These are phyloP conservation scores for Typha latifolia DNA, from an alignment of 176 grass and related monocot species.

Conservation along the genomic window DNA sequence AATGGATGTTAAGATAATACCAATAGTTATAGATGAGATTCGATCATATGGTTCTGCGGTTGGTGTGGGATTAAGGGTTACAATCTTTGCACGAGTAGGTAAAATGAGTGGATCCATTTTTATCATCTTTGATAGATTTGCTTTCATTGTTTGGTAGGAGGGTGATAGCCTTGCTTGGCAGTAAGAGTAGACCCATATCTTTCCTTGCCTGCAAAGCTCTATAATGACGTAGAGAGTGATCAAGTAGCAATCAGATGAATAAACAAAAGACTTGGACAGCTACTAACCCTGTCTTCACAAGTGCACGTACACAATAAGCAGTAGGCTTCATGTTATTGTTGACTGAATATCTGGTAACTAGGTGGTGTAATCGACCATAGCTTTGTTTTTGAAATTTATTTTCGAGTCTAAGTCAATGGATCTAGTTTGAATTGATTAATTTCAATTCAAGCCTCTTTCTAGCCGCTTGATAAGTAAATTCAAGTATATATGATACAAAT, in stretches of 20 bases:
- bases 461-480: no score
- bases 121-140: not conserved
- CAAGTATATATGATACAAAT: no score
- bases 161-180: slow-evolving; percentile 30
- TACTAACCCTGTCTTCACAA: no score
- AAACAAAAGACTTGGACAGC: no score
- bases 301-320: no score
- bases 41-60: not conserved
- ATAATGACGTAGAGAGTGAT: slow-evolving; percentile 35
- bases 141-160: not conserved
- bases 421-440: no score
- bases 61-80: not conserved
- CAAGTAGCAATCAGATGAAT: slow-evolving; percentile 18
- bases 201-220: slow-evolving; percentile 24
- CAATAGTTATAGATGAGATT: not conserved
- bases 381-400: no score
- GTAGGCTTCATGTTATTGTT: no score
- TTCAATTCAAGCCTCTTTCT: no score
- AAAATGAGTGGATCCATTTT: not conserved
- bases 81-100: not conserved
- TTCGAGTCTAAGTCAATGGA: no score
- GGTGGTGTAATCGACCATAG: no score
- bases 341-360: no score
- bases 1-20: not conserved
- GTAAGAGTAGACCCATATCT: slow-evolving; percentile 34